phyloP scores from a whole-genome alignment of 345 rosid species.

The Linum lewisii region DNA sequence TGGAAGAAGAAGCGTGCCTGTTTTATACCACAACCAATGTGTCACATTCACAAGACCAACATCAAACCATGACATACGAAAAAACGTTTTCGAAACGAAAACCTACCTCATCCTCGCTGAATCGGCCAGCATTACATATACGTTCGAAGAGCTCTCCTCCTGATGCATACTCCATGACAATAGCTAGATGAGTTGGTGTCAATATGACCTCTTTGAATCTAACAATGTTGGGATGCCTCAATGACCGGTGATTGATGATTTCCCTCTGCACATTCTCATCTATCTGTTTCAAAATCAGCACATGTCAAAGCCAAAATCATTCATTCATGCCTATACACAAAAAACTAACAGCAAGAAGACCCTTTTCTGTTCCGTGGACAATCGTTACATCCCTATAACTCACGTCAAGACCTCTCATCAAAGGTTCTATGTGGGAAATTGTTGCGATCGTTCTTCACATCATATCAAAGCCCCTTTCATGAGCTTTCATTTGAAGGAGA shows the following conservation, averaged over 20 bases:
- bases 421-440: too few relatives aligned
- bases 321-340: background rate
- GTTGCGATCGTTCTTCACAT: too few relatives aligned
- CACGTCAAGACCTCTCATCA: too few relatives aligned
- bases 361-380: too few relatives aligned
- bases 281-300: constrained; percentile 39
- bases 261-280: constrained; percentile 91
- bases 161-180: constrained; percentile 92
- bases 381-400: too few relatives aligned
- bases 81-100: background rate
- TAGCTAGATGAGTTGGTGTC: constrained; percentile 93
- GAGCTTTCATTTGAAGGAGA: too few relatives aligned
- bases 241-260: constrained; percentile 83
- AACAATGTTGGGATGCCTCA: constrained; percentile 95
- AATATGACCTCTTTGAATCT: constrained; percentile 86
- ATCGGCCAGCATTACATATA: constrained; percentile 75
- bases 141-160: constrained; percentile 93
- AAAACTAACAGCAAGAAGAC: background rate
- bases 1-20: constrained; percentile 98
- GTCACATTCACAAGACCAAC: background rate
- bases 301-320: constrained; percentile 7
- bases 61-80: background rate
- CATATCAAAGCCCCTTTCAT: too few relatives aligned
- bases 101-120: constrained; percentile 96
- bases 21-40: constrained; percentile 10